These are phyloP conservation scores for Mucor circinelloides DNA, from an alignment of 371 early-diverging fungal species.

Conservation along the genomic window DNA sequence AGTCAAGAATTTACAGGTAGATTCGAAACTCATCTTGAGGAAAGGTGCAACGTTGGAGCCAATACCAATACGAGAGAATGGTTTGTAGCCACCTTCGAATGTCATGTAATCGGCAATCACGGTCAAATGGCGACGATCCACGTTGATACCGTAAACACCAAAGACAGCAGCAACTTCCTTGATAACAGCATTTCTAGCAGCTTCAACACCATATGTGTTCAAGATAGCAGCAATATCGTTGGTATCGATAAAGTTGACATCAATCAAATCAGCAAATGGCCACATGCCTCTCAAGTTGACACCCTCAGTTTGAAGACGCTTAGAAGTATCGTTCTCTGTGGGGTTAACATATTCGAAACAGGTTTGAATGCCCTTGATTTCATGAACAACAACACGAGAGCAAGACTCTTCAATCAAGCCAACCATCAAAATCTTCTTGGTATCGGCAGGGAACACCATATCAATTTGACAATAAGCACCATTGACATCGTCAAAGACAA, in stretches of 20 bases:
- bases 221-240: constrained; percentile 97
- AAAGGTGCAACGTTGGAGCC: constrained; percentile 92
- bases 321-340: constrained; percentile 74
- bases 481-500: constrained; percentile 67
- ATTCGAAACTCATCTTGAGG: constrained; percentile 97
- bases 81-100: constrained; percentile 96
- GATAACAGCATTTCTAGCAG: constrained; percentile 94
- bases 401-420: constrained; percentile 77
- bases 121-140: constrained; percentile 96
- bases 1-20: constrained; percentile 93
- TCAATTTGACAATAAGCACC: constrained; percentile 85
- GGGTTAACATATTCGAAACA: constrained; percentile 81
- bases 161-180: constrained; percentile 97
- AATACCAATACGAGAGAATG: constrained; percentile 96
- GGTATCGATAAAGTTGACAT: constrained; percentile 87
- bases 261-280: constrained; percentile 75
- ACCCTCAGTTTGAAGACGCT: constrained; percentile 86
- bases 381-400: constrained; percentile 75
- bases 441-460: constrained; percentile 80
- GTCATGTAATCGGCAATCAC: constrained; percentile 99
- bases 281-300: constrained; percentile 93
- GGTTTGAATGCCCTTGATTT: constrained; percentile 82
- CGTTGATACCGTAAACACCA: constrained; percentile 95
- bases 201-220: constrained; percentile 98
- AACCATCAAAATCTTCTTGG: constrained; percentile 95